phyloP scores from a whole-genome alignment of 2,329 filamentous ascomycete genomes.

The Periconia digitata region DNA sequence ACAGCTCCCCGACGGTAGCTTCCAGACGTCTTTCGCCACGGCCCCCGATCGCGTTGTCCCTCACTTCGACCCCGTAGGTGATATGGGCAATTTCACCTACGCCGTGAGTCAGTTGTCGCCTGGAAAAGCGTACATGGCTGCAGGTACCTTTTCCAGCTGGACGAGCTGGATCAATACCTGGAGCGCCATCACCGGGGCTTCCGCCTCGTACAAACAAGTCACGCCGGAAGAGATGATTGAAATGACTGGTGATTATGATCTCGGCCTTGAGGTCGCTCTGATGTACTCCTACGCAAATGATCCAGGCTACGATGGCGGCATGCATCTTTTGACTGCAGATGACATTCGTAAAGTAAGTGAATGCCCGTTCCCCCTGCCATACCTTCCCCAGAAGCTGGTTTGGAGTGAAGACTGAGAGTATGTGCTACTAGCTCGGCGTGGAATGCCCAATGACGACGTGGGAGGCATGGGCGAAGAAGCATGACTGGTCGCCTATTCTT shows the following conservation, averaged over 20 bases:
- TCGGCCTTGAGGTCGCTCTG: constrained; percentile 20
- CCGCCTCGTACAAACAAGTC: not conserved
- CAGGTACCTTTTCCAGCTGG: constrained; percentile 19
- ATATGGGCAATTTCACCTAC: constrained; percentile 18
- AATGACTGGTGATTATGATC: constrained; percentile 13
- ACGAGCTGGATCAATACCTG: constrained; percentile 24
- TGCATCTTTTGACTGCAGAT: constrained; percentile 1
- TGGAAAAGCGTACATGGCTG: constrained; percentile 27
- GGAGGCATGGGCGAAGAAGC: constrained; percentile 2
- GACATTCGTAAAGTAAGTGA: constrained; percentile 2
- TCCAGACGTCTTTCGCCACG: constrained; percentile 20
- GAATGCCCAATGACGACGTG: constrained; percentile 4
- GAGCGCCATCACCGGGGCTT: constrained; percentile 20
- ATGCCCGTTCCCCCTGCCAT: too few species aligned
- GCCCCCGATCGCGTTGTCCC: constrained; percentile 12
- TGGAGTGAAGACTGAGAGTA: not conserved
- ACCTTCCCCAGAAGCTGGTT: not conserved
- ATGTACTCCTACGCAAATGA: constrained; percentile 25
- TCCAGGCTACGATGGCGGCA: constrained; percentile 33
- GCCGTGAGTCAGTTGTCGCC: constrained; percentile 21
- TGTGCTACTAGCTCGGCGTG: not conserved
- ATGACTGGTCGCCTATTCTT: constrained; percentile 6
- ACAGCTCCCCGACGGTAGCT: constrained; percentile 14
- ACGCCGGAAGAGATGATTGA: not conserved
- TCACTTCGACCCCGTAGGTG: constrained; percentile 16